Percentiles rank a stretch among this genome's conserved stretches.
Conservation (phyloP, 495 filamentous ascomycete genomes). For the Evansstolkia leycettana region DNA sequence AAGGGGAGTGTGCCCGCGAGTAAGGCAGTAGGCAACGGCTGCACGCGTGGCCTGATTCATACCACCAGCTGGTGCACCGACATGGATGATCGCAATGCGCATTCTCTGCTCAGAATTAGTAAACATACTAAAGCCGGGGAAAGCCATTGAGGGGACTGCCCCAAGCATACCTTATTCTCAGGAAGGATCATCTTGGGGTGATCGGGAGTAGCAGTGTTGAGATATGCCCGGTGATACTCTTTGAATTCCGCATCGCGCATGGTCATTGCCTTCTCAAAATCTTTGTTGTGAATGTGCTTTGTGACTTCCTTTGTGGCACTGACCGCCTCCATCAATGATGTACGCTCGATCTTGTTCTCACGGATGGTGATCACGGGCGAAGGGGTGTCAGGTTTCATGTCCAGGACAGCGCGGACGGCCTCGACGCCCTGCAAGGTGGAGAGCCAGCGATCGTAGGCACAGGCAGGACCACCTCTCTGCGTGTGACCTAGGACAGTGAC, state of each 20-base stretch:
- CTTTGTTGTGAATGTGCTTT: constrained; percentile 61
- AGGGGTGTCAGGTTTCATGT: constrained; percentile 77
- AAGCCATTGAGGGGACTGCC: background rate
- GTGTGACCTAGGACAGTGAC: constrained; percentile 95
- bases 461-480: constrained; percentile 82
- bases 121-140: background rate
- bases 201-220: constrained; percentile 70
- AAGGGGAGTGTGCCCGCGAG: constrained; percentile 82
- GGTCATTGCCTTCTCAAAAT: constrained; percentile 76
- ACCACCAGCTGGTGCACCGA: constrained; percentile 95
- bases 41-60: constrained; percentile 97
- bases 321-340: constrained; percentile 81
- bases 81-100: constrained; percentile 90
- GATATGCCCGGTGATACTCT: constrained; percentile 82
- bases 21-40: constrained; percentile 88
- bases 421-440: constrained; percentile 91
- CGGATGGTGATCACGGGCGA: constrained; percentile 89
- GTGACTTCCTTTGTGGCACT: constrained; percentile 72
- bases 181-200: constrained; percentile 52
- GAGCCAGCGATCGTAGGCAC: constrained; percentile 89
- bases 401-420: constrained; percentile 91
- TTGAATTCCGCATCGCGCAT: constrained; percentile 87
- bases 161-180: constrained; percentile 52
- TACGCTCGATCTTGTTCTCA: constrained; percentile 94
- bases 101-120: constrained; percentile 49